phyloP scores from a whole-genome alignment of 2,329 filamentous ascomycete species.

The Paraphoma sp. region DNA sequence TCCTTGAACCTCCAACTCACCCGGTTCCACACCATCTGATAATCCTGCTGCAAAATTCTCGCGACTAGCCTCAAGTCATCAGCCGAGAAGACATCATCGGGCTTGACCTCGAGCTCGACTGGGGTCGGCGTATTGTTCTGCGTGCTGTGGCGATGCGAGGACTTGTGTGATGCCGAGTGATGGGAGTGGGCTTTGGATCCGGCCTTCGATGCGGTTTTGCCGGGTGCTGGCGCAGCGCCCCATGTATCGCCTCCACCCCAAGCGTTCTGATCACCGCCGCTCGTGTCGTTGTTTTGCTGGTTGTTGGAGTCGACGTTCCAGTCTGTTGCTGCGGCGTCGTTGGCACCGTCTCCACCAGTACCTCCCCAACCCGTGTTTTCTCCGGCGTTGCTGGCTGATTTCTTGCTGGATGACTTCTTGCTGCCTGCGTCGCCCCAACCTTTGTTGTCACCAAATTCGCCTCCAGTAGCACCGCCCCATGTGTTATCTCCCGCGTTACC shows the following conservation, averaged over 20 bases:
- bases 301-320: slow-evolving; percentile 1
- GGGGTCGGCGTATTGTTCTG: slow-evolving; percentile 2
- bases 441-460: background rate
- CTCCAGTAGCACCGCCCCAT: background rate
- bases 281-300: background rate
- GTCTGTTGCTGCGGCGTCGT: background rate
- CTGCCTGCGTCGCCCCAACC: background rate
- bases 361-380: background rate
- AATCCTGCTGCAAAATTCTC: slow-evolving; percentile 52
- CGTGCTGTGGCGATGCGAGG: background rate
- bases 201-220: slow-evolving; percentile 6
- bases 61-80: slow-evolving; percentile 51
- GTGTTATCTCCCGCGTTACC: background rate
- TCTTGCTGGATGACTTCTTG: background rate
- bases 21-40: slow-evolving; percentile 54
- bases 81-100: slow-evolving; percentile 35
- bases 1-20: slow-evolving; percentile 58
- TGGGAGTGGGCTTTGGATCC: background rate
- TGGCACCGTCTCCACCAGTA: background rate
- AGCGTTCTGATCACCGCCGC: background rate
- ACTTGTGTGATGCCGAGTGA: background rate
- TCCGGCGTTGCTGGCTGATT: background rate
- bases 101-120: slow-evolving; percentile 27
- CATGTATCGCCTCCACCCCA: background rate
- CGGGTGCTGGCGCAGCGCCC: background rate